These are phyloP conservation scores for Cutaneotrichosporon sp. DNA, from an alignment of 1,284 basidiomycete species.

Conservation along the genomic window DNA sequence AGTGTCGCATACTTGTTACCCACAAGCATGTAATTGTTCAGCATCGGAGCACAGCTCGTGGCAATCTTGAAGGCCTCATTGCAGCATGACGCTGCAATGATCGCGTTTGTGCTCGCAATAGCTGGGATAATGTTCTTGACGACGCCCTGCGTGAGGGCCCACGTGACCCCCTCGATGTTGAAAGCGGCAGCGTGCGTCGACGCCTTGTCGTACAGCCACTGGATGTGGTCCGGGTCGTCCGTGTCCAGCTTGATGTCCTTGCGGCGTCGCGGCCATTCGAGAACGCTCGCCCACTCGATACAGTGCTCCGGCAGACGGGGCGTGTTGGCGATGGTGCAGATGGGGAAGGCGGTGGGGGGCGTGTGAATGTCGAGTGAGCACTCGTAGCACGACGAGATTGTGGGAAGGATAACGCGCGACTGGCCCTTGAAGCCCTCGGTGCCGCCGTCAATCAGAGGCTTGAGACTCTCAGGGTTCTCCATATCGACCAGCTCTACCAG, in stretches of 20 bases:
- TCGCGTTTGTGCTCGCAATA: conserved; percentile 93
- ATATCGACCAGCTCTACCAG: conserved; percentile 90
- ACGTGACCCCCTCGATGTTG: conserved; percentile 96
- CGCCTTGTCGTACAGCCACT: conserved; percentile 85
- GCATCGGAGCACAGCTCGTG: conserved; percentile 85
- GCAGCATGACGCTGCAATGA: conserved; percentile 95
- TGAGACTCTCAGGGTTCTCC: conserved; percentile 86
- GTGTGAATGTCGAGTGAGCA: conserved; percentile 95
- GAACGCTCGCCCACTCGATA: conserved; percentile 99
- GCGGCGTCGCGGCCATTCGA: conserved; percentile 93
- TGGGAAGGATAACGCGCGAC: conserved; percentile 93
- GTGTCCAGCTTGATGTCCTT: conserved; percentile 93
- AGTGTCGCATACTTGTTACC: background rate
- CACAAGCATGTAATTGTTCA: conserved; percentile 98
- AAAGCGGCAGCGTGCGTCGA: conserved; percentile 80
- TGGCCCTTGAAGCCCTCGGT: conserved; percentile 99
- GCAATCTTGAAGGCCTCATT: conserved; percentile 99
- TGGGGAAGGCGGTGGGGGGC: conserved; percentile 94
- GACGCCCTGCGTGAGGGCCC: conserved; percentile 95
- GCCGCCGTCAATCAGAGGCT: conserved; percentile 98
- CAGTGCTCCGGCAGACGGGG: conserved; percentile 97
- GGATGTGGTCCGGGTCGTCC: conserved; percentile 94
- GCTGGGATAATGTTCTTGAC: conserved; percentile 99
- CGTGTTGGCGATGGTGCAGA: conserved; percentile 99
- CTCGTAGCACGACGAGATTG: conserved; percentile 95